Percentiles rank a stretch among this genome's conserved stretches.
Conservation (phyloP, 768 basidiomycete genomes). For the Russula vinacea region DNA sequence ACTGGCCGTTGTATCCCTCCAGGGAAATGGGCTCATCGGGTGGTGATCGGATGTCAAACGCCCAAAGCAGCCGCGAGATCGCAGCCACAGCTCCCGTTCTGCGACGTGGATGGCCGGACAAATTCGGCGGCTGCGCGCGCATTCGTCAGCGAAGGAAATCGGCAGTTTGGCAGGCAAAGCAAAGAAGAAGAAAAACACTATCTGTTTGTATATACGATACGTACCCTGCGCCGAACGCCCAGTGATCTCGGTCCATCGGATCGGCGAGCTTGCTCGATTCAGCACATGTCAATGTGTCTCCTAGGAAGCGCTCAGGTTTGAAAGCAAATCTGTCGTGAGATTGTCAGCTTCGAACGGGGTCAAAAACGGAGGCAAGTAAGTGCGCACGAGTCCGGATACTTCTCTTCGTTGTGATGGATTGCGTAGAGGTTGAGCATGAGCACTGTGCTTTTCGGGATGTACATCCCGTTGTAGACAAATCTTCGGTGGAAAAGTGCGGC, state of each 20-base stretch:
- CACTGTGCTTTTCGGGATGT: slow-evolving; percentile 35
- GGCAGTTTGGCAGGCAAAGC: background rate
- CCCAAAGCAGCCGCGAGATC: slow-evolving; percentile 48
- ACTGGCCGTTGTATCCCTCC: slow-evolving; percentile 47
- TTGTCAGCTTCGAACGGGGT: background rate
- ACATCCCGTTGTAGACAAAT: slow-evolving; percentile 35
- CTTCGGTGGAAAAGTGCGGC: slow-evolving; percentile 35
- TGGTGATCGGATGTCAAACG: slow-evolving; percentile 43
- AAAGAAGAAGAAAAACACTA: background rate
- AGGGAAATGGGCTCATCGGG: slow-evolving; percentile 45
- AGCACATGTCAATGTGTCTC: slow-evolving; percentile 39
- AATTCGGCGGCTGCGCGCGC: slow-evolving; percentile 35
- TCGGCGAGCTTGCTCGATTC: slow-evolving; percentile 46
- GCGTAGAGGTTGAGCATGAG: slow-evolving; percentile 35
- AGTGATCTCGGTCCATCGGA: slow-evolving; percentile 47
- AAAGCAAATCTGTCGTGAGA: slow-evolving; percentile 30
- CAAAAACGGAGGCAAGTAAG: slow-evolving; percentile 10
- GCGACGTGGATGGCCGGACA: slow-evolving; percentile 48
- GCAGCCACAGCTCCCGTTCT: slow-evolving; percentile 47
- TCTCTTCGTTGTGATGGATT: slow-evolving; percentile 35
- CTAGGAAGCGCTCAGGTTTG: slow-evolving; percentile 48
- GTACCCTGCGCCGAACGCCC: slow-evolving; percentile 51
- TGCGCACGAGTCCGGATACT: slow-evolving; percentile 42
- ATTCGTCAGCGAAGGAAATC: background rate
- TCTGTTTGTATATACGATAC: slow-evolving; percentile 28